phyloP scores from a whole-genome alignment of 2,329 filamentous ascomycete genomes.

The Fusarium anthophilum region DNA sequence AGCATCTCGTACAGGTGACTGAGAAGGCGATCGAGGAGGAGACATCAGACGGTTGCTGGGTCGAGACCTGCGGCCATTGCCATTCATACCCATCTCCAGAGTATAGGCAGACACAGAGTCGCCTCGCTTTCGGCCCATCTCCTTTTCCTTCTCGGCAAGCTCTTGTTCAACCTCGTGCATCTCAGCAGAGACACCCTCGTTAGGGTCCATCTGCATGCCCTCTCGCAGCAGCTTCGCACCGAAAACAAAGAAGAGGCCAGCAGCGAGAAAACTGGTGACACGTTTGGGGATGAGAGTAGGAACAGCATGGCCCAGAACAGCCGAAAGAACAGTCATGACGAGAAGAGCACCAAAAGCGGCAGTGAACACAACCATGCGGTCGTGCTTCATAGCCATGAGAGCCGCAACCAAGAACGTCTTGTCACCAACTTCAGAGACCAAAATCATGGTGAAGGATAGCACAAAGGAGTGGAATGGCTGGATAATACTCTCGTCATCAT shows the following conservation, averaged over 20 bases:
- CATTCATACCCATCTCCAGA: constrained; percentile 77
- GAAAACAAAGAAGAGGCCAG: constrained; percentile 88
- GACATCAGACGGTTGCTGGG: constrained; percentile 81
- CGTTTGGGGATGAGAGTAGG: constrained; percentile 89
- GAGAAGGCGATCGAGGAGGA: constrained; percentile 81
- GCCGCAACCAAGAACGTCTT: constrained; percentile 98
- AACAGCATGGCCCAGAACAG: constrained; percentile 90
- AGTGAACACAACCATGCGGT: constrained; percentile 90
- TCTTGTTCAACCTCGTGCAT: constrained; percentile 98
- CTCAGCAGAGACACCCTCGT: constrained; percentile 93
- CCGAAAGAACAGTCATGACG: constrained; percentile 94
- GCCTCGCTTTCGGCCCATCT: constrained; percentile 70
- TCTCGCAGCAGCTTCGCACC: constrained; percentile 85
- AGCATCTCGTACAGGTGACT: constrained; percentile 72
- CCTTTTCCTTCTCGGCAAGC: constrained; percentile 91
- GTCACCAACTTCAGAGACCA: constrained; percentile 96
- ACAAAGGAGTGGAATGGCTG: constrained; percentile 88
- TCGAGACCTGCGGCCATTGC: constrained; percentile 72
- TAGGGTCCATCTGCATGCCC: constrained; percentile 85
- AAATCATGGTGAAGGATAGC: constrained; percentile 95
- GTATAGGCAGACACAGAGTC: constrained; percentile 76
- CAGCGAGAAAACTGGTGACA: constrained; percentile 89
- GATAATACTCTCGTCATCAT: constrained; percentile 72
- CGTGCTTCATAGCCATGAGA: constrained; percentile 99
- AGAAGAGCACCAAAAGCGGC: constrained; percentile 92